A percentile compares a stretch with the other conserved stretches of the same genome.
These are phyloP conservation scores for Phytophthora ramorum DNA, from an alignment of 352 stramenopile species.

Conservation along the genomic window DNA sequence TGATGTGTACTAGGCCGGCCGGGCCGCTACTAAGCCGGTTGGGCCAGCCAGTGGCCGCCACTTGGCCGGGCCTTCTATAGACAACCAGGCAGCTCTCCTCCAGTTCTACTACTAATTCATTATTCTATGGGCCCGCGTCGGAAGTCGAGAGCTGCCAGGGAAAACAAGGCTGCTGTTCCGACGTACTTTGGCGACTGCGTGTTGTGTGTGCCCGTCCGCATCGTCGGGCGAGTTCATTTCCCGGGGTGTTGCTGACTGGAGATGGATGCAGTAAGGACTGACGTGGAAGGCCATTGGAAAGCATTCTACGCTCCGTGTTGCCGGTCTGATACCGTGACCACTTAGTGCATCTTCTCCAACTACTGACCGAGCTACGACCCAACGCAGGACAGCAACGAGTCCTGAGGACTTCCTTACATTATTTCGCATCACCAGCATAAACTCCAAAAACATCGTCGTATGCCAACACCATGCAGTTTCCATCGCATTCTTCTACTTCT, in stretches of 20 bases:
- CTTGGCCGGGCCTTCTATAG: constrained; percentile 19
- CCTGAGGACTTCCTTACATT: constrained; percentile 19
- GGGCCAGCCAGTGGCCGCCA: not conserved
- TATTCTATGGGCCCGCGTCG: constrained; percentile 28
- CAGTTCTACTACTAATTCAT: constrained; percentile 37
- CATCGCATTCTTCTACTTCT: constrained; percentile 21
- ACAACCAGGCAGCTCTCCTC: constrained; percentile 9
- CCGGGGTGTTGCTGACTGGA: not conserved
- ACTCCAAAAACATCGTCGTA: constrained; percentile 23
- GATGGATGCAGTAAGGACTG: not conserved
- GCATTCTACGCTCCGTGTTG: not conserved
- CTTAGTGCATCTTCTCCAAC: constrained; percentile 1
- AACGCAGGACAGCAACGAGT: constrained; percentile 1
- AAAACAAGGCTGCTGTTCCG: not conserved
- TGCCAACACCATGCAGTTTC: constrained; percentile 6
- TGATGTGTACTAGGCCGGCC: constrained; percentile 67
- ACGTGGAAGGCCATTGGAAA: constrained; percentile 5
- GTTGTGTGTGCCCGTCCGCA: constrained; percentile 23
- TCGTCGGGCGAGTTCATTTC: constrained; percentile 1
- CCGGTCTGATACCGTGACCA: not conserved
- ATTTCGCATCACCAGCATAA: constrained; percentile 30
- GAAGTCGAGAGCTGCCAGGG: not conserved
- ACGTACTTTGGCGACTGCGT: constrained; percentile 9
- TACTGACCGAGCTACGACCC: not conserved
- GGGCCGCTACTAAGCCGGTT: constrained; percentile 46